phyloP scores from a whole-genome alignment of 1,284 basidiomycete genomes.

The Inonotus obliquus region DNA sequence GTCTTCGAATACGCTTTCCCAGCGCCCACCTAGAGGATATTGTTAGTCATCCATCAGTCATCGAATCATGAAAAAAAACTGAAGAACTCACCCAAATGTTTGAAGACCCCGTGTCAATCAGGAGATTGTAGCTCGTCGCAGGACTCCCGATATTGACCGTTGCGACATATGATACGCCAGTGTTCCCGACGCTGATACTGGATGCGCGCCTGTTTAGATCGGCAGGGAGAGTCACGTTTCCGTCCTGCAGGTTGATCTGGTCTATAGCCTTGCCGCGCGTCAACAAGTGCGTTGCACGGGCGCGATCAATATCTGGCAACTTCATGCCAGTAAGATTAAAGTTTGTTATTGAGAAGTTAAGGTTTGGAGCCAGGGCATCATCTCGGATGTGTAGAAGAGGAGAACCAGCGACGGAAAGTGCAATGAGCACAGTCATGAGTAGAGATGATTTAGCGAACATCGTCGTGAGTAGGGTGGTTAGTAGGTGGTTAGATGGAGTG shows the following conservation, averaged over 20 bases:
- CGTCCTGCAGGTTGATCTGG: neutral
- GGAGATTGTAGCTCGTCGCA: conserved; percentile 14
- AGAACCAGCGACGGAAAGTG: conserved; percentile 1
- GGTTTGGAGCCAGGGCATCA: neutral
- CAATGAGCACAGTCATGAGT: conserved; percentile 3
- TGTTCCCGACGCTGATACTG: neutral
- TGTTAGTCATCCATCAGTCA: too few species aligned
- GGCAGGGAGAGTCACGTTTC: neutral
- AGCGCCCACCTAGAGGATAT: conserved; percentile 25
- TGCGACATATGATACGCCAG: conserved; percentile 16
- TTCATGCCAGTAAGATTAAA: conserved; percentile 10
- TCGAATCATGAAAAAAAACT: too few species aligned
- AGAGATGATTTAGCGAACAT: conserved; percentile 11
- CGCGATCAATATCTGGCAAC: conserved; percentile 16
- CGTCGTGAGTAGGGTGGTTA: neutral
- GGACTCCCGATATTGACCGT: conserved; percentile 18
- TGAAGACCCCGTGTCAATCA: conserved; percentile 19
- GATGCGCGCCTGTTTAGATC: conserved; percentile 1
- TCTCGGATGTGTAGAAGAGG: conserved; percentile 5
- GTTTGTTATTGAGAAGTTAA: conserved; percentile 9
- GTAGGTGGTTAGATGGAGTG: neutral
- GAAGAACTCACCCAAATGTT: conserved; percentile 24
- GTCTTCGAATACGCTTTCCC: conserved; percentile 17
- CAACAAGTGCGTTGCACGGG: conserved; percentile 11
- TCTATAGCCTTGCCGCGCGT: neutral